Evolutionary conservation across 1,284 basidiomycete genomes (phyloP).

Genomic region (Wallemia hederae): DNA sequence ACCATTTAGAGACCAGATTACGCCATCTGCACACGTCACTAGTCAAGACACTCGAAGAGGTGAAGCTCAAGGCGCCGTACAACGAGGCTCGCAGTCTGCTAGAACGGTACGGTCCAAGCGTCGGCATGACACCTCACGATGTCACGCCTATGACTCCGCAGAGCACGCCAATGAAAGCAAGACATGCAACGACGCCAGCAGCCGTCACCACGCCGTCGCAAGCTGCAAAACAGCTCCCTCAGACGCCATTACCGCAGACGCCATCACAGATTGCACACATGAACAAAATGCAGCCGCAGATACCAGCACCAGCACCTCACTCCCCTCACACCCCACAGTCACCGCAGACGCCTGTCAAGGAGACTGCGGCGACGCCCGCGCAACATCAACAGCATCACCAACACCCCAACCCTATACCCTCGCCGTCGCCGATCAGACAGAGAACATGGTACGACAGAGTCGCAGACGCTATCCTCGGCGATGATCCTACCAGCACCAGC

Average conservation of each 20-base stretch:
- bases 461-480: slow-evolving; percentile 57
- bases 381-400: background rate
- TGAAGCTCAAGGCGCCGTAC: slow-evolving; percentile 91
- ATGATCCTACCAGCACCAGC: slow-evolving; percentile 24
- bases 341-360: background rate
- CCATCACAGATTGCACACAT: background rate
- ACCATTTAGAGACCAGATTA: slow-evolving; percentile 38
- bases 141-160: background rate
- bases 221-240: background rate
- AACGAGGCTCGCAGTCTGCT: slow-evolving; percentile 69
- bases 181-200: background rate
- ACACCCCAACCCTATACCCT: too few relatives aligned
- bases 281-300: background rate
- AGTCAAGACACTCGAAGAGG: slow-evolving; percentile 66
- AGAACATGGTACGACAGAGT: slow-evolving; percentile 52
- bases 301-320: too few relatives aligned
- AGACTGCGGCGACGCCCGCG: too few relatives aligned
- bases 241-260: slow-evolving; percentile 1
- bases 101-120: slow-evolving; percentile 45
- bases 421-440: background rate
- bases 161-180: background rate
- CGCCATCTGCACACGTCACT: slow-evolving; percentile 46
- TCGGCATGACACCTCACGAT: background rate
- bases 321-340: too few relatives aligned
- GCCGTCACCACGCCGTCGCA: background rate